These are phyloP conservation scores for Lasiosphaeris hirsuta DNA, from an alignment of 495 filamentous ascomycete genomes.

Conservation along the genomic window DNA sequence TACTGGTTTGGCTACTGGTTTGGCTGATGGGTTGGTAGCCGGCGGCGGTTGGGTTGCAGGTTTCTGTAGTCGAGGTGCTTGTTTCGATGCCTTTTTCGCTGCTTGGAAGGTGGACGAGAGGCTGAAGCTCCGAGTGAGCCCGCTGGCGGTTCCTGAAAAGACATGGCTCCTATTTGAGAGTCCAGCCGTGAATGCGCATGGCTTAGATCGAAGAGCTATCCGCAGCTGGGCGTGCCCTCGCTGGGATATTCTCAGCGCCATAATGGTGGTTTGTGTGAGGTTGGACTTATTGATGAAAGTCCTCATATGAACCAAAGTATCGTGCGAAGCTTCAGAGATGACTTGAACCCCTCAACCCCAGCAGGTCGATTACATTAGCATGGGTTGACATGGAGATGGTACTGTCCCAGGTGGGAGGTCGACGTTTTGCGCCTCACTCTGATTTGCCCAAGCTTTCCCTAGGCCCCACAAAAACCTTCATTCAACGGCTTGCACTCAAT, in stretches of 20 bases:
- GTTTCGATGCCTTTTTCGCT: not conserved
- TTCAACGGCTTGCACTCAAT: no score
- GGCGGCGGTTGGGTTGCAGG: not conserved
- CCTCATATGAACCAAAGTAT: no score
- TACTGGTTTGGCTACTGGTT: no score
- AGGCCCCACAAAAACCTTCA: not conserved
- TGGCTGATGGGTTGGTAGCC: not conserved
- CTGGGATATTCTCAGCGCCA: no score
- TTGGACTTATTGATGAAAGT: no score
- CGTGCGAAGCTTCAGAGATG: no score
- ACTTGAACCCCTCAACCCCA: no score
- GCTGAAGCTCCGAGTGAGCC: conserved; percentile 6
- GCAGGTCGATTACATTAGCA: no score
- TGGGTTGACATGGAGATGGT: no score
- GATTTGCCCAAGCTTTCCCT: not conserved
- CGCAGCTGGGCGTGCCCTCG: no score
- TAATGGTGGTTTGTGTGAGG: no score
- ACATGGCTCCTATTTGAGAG: not conserved
- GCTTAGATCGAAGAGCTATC: not conserved
- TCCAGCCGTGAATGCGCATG: not conserved
- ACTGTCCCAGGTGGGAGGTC: not conserved
- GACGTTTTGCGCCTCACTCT: not conserved
- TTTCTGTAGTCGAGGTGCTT: not conserved
- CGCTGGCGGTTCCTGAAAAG: not conserved
- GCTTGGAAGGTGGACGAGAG: conserved; percentile 10